Conservation (phyloP, 768 basidiomycete genomes). For the Russula compacta region DNA sequence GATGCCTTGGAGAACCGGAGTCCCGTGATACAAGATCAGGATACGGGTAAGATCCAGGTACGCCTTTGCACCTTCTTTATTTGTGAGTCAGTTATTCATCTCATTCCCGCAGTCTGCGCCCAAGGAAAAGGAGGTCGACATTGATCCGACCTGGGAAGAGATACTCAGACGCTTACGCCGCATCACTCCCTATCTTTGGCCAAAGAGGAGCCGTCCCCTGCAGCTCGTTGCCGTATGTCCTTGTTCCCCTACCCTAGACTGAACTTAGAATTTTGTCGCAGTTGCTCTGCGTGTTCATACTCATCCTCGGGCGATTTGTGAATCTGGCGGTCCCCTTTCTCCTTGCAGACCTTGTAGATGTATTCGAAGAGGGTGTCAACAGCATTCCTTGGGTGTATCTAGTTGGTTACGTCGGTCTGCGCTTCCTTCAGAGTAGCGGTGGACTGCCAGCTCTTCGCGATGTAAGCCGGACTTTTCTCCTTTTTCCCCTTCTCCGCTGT, state of each 20-base stretch:
- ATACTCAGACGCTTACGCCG: constrained; percentile 54
- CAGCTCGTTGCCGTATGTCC: constrained; percentile 58
- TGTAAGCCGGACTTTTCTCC: constrained; percentile 20
- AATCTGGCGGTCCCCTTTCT: constrained; percentile 64
- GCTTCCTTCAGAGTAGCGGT: constrained; percentile 68
- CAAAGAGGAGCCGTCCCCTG: constrained; percentile 51
- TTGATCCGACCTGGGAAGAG: constrained; percentile 66
- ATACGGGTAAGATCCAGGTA: constrained; percentile 22
- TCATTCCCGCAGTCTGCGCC: constrained; percentile 21
- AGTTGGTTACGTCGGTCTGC: constrained; percentile 55
- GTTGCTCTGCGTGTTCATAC: constrained; percentile 59
- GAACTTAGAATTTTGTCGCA: constrained; percentile 23
- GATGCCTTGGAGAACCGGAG: constrained; percentile 22
- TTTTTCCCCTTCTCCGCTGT: background rate
- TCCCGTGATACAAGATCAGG: constrained; percentile 13
- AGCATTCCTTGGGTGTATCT: constrained; percentile 62
- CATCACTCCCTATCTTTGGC: constrained; percentile 80
- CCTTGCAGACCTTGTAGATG: constrained; percentile 53
- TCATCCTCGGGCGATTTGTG: constrained; percentile 68
- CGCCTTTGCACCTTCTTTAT: background rate
- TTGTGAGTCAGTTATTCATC: constrained; percentile 11
- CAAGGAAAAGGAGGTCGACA: constrained; percentile 39
- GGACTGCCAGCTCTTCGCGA: constrained; percentile 60
- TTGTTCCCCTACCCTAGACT: background rate
- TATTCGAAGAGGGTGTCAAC: constrained; percentile 39